phyloP scores from a whole-genome alignment of 2,329 filamentous ascomycete genomes.

The Colletotrichum navitas region DNA sequence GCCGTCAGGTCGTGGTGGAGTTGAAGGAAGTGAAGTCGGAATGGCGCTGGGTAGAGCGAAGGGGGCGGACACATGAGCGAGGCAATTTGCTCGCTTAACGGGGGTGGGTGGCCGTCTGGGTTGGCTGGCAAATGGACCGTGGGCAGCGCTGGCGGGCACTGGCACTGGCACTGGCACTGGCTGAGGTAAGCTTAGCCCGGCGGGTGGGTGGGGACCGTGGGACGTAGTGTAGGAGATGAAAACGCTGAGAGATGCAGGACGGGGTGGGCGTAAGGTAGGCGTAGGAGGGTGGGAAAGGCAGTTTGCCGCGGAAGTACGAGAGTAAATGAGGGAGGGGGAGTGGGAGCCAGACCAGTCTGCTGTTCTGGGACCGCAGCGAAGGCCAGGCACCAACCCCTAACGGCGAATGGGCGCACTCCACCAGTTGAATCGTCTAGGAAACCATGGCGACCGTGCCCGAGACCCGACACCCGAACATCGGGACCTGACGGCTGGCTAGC shows the following conservation, averaged over 20 bases:
- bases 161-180: constrained; percentile 37
- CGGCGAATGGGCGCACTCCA: constrained; percentile 21
- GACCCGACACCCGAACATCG: constrained; percentile 40
- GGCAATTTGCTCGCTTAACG: constrained; percentile 43
- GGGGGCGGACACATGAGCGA: constrained; percentile 42
- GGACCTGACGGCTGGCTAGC: constrained; percentile 28
- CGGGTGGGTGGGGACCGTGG: neutral
- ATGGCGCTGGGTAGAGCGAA: constrained; percentile 42
- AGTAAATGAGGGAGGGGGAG: neutral
- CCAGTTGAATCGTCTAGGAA: constrained; percentile 34
- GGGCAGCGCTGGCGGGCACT: constrained; percentile 9
- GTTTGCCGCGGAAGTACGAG: constrained; percentile 40
- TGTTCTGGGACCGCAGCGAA: constrained; percentile 24
- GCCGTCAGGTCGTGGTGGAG: constrained; percentile 41
- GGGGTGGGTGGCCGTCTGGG: constrained; percentile 35
- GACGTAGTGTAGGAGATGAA: neutral
- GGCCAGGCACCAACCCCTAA: constrained; percentile 19
- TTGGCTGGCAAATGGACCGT: constrained; percentile 30
- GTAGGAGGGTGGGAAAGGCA: constrained; percentile 15
- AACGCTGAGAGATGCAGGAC: constrained; percentile 13
- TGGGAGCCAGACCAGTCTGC: constrained; percentile 12
- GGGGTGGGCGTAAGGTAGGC: constrained; percentile 19
- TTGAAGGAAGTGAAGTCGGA: constrained; percentile 43
- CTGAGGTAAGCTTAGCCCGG: constrained; percentile 21
- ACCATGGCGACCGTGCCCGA: constrained; percentile 37